Evolutionary conservation across 139 green algal species (phyloP), one percentile per base, ranked within the genome.

Genomic region (Ostreobium quekettii): DNA sequence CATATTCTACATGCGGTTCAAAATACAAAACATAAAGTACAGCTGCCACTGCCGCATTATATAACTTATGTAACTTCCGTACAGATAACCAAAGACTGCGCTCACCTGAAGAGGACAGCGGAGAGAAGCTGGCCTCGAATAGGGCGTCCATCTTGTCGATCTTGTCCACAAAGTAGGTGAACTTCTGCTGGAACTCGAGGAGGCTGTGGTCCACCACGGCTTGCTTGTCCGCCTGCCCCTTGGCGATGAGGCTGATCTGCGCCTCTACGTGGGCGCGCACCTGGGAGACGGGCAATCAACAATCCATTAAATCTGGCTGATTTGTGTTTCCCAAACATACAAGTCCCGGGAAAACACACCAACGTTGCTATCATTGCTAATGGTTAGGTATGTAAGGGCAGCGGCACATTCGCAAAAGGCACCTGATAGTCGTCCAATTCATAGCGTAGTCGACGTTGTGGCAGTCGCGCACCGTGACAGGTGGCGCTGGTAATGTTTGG

Each of bases 101-200:
- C 61, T 64, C 74, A 76, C 87, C 89, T 48, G 79, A 85, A 32
- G 77, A 77, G 3, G 84, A 76, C 4, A 95, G 80, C 11, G 90
- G 86, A 1, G 85, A 88, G 78, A 97, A 97, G 53, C 65, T 78
- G 1, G 87, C 87, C 75, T 97, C 91, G 75, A 97, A 97, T 2
- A 97, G 79, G 0, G 72, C 35, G 56, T 97, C 91, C 89, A 96
- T 96, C n/a, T 81, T 72, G 1, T 72, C 49, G 28, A 97, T 92
- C 33, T 66, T 74, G 1, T 47, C 48, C 47, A 89, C 80, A 65
- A 95, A 95, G 64, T 86, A 89, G 11, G 76, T 37, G 71, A 93
- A 95, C 74, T 93, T 95, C 29, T 76, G 48, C 4, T 56, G 46
- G 74, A 90, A 91, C 73, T 89, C 75, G 4, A 38, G 30, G 61